Conservation (phyloP, 2,329 filamentous ascomycete genomes). For the Alternaria sp. region DNA sequence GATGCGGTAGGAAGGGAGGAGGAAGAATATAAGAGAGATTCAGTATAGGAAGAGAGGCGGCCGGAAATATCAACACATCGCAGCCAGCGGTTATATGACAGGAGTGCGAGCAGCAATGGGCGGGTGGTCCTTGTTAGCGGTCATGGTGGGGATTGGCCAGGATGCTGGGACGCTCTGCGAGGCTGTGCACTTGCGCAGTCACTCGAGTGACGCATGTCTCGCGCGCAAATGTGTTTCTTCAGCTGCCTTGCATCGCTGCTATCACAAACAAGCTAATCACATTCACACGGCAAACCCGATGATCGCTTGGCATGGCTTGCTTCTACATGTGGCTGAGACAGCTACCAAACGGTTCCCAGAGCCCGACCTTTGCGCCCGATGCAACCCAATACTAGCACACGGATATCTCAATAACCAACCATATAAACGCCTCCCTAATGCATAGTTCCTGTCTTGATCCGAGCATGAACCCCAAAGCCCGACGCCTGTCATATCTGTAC, state of each 20-base stretch:
- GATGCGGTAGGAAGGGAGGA: neutral
- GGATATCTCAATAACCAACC: conserved; percentile 13
- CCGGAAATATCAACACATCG: conserved; percentile 10
- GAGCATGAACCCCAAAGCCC: neutral
- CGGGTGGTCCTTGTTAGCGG: conserved; percentile 27
- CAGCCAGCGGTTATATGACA: conserved; percentile 30
- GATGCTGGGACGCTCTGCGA: conserved; percentile 8
- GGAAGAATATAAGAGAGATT: neutral
- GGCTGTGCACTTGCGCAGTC: conserved; percentile 18
- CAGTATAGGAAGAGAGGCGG: neutral
- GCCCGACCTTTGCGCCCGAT: conserved; percentile 28
- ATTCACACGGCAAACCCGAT: neutral
- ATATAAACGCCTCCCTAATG: conserved; percentile 27
- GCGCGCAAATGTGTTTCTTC: conserved; percentile 11
- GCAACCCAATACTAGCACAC: conserved; percentile 23
- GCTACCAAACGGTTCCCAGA: conserved; percentile 7
- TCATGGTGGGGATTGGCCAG: conserved; percentile 21
- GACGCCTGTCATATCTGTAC: neutral
- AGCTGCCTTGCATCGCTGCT: conserved; percentile 14
- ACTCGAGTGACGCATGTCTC: conserved; percentile 13
- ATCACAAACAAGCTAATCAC: conserved; percentile 6
- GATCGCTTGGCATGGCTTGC: neutral
- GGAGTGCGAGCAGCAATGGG: conserved; percentile 22
- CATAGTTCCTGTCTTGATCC: conserved; percentile 2
- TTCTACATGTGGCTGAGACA: conserved; percentile 11